These are phyloP conservation scores for Ophiostoma sp. DNA, from an alignment of 2,329 filamentous ascomycete genomes.

Conservation along the genomic window DNA sequence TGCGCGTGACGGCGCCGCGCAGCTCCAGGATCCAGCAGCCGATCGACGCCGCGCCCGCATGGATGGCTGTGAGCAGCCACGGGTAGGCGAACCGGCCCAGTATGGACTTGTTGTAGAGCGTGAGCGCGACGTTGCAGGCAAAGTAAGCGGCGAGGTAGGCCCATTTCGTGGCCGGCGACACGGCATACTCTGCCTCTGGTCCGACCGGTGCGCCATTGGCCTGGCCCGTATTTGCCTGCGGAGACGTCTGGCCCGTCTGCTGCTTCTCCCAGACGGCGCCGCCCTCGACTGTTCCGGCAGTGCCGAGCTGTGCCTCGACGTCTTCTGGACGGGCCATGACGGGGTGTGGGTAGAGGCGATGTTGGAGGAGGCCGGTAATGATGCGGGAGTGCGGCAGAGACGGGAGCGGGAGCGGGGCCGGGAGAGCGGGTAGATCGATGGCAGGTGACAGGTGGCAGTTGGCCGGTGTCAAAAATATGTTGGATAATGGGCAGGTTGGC, in stretches of 20 bases:
- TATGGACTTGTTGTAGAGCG: constrained; percentile 29
- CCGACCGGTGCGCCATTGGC: neutral
- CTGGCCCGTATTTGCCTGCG: neutral
- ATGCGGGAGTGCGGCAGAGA: neutral
- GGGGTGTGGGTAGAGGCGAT: neutral
- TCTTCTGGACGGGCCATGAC: constrained; percentile 22
- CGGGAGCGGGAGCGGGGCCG: neutral
- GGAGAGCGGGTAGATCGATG: neutral
- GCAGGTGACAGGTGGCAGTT: neutral
- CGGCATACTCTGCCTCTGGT: constrained; percentile 27
- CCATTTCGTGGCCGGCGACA: constrained; percentile 30
- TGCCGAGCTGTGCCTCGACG: constrained; percentile 28
- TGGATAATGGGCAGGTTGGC: too few relatives aligned
- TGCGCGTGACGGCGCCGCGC: constrained; percentile 48
- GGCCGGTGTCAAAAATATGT: neutral
- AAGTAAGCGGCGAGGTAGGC: constrained; percentile 30
- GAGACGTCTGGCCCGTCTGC: neutral
- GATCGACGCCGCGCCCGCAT: constrained; percentile 52
- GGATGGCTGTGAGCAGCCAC: constrained; percentile 56
- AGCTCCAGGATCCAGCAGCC: constrained; percentile 51
- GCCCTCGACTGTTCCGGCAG: neutral
- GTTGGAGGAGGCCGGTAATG: neutral
- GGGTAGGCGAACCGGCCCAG: constrained; percentile 48
- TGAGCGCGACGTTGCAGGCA: constrained; percentile 28
- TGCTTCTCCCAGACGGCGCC: constrained; percentile 18